Evolutionary conservation across 1,284 basidiomycete genomes (phyloP).

Genomic region (Butyriboletus appendiculatus): DNA sequence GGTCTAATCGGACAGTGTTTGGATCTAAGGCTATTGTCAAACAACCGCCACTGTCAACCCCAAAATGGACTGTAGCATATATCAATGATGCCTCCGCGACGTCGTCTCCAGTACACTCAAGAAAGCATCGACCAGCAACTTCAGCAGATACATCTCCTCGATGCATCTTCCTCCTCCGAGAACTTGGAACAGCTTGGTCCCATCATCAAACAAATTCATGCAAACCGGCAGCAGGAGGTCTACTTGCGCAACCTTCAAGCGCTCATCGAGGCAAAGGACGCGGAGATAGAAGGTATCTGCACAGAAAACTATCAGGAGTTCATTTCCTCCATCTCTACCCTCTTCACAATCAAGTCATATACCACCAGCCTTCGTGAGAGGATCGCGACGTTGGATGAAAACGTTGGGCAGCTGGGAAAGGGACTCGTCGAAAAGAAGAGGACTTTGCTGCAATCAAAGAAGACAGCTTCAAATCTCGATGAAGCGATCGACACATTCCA

Average conservation of each 20-base stretch:
- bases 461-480: constrained; percentile 91
- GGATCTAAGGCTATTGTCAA: constrained; percentile 28
- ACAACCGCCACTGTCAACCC: constrained; percentile 24
- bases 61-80: constrained; percentile 14
- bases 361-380: constrained; percentile 81
- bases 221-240: constrained; percentile 86
- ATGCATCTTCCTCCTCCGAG: constrained; percentile 83
- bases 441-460: constrained; percentile 84
- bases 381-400: constrained; percentile 69
- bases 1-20: constrained; percentile 14
- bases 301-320: constrained; percentile 98
- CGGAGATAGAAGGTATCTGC: constrained; percentile 96
- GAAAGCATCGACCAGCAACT: constrained; percentile 83
- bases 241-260: constrained; percentile 86
- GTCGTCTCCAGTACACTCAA: constrained; percentile 73
- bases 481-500: constrained; percentile 96
- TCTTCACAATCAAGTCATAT: constrained; percentile 92
- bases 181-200: constrained; percentile 93
- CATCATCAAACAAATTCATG: constrained; percentile 91
- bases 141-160: constrained; percentile 84
- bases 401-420: constrained; percentile 77
- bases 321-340: constrained; percentile 91
- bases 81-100: constrained; percentile 65
- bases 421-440: constrained; percentile 92
- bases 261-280: constrained; percentile 92